phyloP scores from a whole-genome alignment of 805 yeast genomes.

The Myxozyma udenii region DNA sequence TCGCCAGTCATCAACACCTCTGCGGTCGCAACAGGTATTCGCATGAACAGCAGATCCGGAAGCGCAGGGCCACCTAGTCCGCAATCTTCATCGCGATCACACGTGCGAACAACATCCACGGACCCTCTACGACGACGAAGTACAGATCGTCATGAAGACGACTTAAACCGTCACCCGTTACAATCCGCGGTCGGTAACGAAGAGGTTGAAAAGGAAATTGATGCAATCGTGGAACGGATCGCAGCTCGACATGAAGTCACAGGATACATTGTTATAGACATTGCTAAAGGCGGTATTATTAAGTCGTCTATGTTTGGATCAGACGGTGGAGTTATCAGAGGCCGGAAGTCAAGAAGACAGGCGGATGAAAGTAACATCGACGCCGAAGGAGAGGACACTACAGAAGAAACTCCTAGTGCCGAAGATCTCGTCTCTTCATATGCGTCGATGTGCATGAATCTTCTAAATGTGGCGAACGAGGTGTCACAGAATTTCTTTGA shows the following conservation, averaged over 20 bases:
- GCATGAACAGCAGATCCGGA: no score
- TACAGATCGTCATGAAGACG: neutral
- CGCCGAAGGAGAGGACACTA: neutral
- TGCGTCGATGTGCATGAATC: slow-evolving; percentile 16
- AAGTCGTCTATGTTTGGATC: slow-evolving; percentile 11
- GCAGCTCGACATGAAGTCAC: slow-evolving; percentile 17
- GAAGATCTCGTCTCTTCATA: slow-evolving; percentile 8
- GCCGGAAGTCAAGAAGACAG: neutral
- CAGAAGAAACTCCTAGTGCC: neutral
- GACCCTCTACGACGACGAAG: neutral
- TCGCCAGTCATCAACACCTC: no score
- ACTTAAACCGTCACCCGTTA: neutral
- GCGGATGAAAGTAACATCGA: neutral
- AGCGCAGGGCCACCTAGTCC: no score
- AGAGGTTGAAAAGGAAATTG: slow-evolving; percentile 17
- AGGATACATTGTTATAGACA: slow-evolving; percentile 19
- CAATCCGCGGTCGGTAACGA: neutral
- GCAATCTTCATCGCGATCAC: no score
- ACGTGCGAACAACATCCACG: neutral
- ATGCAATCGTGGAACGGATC: slow-evolving; percentile 21
- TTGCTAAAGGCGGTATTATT: slow-evolving; percentile 8
- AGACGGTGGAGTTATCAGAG: slow-evolving; percentile 11
- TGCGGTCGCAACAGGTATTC: no score
- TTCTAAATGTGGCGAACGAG: slow-evolving; percentile 12
- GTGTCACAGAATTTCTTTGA: slow-evolving; percentile 14